These are phyloP conservation scores for Triticum aestivum DNA, from an alignment of 176 grass and related monocot genomes.

Conservation along the genomic window DNA sequence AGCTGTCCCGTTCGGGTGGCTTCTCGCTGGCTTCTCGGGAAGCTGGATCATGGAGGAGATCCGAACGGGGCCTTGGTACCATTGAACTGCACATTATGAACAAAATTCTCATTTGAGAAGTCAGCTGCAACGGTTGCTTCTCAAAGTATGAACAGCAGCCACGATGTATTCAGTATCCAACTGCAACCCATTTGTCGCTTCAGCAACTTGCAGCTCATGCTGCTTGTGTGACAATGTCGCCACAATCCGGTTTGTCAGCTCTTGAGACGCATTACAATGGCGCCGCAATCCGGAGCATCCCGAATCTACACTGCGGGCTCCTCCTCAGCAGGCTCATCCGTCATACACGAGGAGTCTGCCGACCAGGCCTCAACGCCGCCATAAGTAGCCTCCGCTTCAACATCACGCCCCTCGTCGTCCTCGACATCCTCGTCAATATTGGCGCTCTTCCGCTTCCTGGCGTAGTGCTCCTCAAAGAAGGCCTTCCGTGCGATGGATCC, in stretches of 20 bases:
- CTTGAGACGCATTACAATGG: neutral
- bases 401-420: no score
- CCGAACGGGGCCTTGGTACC: neutral
- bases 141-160: neutral
- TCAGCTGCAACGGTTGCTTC: constrained; percentile 42
- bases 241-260: neutral
- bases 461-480: constrained; percentile 73
- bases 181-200: neutral
- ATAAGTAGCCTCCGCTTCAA: neutral
- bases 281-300: neutral
- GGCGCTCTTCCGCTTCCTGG: constrained; percentile 39
- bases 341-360: constrained; percentile 32
- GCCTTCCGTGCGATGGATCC: constrained; percentile 68
- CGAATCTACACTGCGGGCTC: neutral
- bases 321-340: neutral
- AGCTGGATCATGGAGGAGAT: no score
- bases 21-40: no score
- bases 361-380: neutral
- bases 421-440: neutral
- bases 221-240: neutral
- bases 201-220: neutral
- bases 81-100: neutral
- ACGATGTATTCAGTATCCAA: neutral
- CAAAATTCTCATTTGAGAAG: neutral
- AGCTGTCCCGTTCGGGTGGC: no score